Percentiles rank a stretch among this genome's conserved stretches.
These are phyloP conservation scores for Lonicera japonica DNA, from an alignment of 129 eudicot species.

Conservation along the genomic window DNA sequence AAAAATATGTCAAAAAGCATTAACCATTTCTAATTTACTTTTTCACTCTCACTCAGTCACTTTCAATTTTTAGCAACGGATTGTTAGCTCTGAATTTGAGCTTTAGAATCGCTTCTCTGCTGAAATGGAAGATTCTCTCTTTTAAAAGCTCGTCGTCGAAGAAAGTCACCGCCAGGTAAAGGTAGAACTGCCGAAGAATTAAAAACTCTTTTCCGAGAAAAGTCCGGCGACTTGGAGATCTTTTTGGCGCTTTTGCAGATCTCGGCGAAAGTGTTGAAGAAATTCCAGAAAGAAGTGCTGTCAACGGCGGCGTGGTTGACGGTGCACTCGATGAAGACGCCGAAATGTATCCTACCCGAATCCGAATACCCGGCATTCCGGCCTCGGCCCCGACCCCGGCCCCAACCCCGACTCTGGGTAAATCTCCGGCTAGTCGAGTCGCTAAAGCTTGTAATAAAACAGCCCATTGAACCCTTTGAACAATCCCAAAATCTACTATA, in stretches of 20 bases:
- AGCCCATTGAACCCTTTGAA: slow-evolving; percentile 97
- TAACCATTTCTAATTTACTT: too few species aligned
- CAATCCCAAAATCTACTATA: slow-evolving; percentile 84
- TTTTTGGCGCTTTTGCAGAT: slow-evolving; percentile 32
- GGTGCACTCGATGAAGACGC: slow-evolving; percentile 62
- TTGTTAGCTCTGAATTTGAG: too few species aligned
- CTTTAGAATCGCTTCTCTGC: too few species aligned
- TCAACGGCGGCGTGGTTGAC: slow-evolving; percentile 78
- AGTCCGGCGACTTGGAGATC: slow-evolving; percentile 43
- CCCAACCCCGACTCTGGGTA: slow-evolving; percentile 42
- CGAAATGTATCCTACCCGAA: too few species aligned
- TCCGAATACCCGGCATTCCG: too few species aligned
- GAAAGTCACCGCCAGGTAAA: slow-evolving; percentile 58
- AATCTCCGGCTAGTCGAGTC: slow-evolving; percentile 84
- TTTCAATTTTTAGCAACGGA: too few species aligned
- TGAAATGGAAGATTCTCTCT: slow-evolving; percentile 66
- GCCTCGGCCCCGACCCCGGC: too few species aligned
- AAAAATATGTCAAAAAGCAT: too few species aligned
- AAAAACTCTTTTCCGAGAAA: slow-evolving; percentile 53
- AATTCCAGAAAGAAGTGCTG: slow-evolving; percentile 86
- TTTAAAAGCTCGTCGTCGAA: slow-evolving; percentile 66
- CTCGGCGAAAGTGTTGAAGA: slow-evolving; percentile 75
- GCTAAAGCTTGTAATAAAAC: slow-evolving; percentile 84
- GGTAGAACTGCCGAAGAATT: slow-evolving; percentile 52
- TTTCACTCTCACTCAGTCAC: too few species aligned